Conservation (phyloP, 2,329 filamentous ascomycete species). For the Neofusicoccum laricinum region DNA sequence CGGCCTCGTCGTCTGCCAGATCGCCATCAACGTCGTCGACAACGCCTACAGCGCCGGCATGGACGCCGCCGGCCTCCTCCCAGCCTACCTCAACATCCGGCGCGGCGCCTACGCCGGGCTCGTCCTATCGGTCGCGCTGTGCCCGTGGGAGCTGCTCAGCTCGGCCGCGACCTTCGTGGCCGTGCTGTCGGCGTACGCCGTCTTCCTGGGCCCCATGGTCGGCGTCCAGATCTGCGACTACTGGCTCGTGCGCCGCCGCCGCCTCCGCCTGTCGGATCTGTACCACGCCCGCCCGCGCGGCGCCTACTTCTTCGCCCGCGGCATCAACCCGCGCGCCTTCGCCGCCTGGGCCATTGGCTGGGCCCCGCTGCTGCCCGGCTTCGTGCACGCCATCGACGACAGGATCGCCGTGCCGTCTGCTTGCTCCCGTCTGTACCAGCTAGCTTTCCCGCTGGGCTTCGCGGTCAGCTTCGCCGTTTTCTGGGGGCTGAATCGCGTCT, state of each 20-base stretch:
- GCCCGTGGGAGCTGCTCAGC: conserved; percentile 53
- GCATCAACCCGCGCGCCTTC: conserved; percentile 44
- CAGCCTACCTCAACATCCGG: conserved; percentile 55
- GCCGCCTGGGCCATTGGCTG: neutral
- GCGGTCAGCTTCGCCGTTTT: conserved; percentile 34
- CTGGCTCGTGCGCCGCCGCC: conserved; percentile 39
- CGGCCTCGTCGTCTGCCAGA: conserved; percentile 45
- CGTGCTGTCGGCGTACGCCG: conserved; percentile 44
- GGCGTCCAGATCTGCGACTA: conserved; percentile 49
- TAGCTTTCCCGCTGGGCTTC: conserved; percentile 31
- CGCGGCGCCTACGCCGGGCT: conserved; percentile 52
- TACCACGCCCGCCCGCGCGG: conserved; percentile 37
- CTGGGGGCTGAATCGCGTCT: conserved; percentile 36
- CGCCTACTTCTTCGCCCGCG: conserved; percentile 44
- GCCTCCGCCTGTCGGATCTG: conserved; percentile 44
- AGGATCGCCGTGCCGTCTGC: neutral
- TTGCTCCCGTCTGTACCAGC: neutral
- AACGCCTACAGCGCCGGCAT: conserved; percentile 54
- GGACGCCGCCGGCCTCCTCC: conserved; percentile 53
- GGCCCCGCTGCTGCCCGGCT: neutral
- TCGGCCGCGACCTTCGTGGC: conserved; percentile 24
- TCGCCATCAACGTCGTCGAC: conserved; percentile 45
- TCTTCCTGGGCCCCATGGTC: conserved; percentile 49
- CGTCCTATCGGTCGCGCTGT: conserved; percentile 44
- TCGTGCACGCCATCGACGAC: conserved; percentile 10